These are phyloP conservation scores for Candida ascalaphidarum DNA, from an alignment of 805 yeast genomes.

Conservation along the genomic window DNA sequence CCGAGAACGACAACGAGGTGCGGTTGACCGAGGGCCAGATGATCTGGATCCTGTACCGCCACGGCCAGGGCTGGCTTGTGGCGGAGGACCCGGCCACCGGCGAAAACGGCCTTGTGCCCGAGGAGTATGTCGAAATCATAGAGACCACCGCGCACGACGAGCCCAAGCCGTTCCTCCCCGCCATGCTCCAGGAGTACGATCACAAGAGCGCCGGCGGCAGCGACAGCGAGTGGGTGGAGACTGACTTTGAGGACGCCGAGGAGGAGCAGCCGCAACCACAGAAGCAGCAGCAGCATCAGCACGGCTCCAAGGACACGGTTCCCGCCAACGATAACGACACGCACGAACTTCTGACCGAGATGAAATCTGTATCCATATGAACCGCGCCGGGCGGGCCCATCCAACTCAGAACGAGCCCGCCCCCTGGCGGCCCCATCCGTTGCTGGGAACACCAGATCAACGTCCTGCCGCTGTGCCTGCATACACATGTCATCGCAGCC, in stretches of 20 bases:
- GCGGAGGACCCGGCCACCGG: conserved; percentile 74
- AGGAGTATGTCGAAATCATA: conserved; percentile 71
- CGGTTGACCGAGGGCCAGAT: conserved; percentile 71
- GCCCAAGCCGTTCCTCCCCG: conserved; percentile 43
- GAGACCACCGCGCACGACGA: conserved; percentile 20
- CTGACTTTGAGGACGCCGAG: conserved; percentile 17
- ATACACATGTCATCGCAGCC: too few relatives aligned
- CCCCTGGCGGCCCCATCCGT: too few relatives aligned
- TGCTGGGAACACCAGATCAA: too few relatives aligned
- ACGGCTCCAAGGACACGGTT: too few relatives aligned
- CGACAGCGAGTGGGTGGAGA: conserved; percentile 15
- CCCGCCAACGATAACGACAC: too few relatives aligned
- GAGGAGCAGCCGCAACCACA: too few relatives aligned
- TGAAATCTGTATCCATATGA: too few relatives aligned
- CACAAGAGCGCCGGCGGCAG: conserved; percentile 10
- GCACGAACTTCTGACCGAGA: too few relatives aligned
- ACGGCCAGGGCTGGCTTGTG: conserved; percentile 98
- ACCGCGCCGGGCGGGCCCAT: too few relatives aligned
- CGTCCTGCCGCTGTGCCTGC: too few relatives aligned
- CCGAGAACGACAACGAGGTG: conserved; percentile 93
- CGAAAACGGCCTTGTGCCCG: conserved; percentile 89
- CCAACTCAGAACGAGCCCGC: too few relatives aligned
- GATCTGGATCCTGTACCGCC: conserved; percentile 79
- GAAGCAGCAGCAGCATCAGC: too few relatives aligned
- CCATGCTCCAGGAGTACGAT: conserved; percentile 14